These are phyloP conservation scores for Rutidosis leptorrhynchoides DNA, from an alignment of 129 eudicot genomes.

Conservation along the genomic window DNA sequence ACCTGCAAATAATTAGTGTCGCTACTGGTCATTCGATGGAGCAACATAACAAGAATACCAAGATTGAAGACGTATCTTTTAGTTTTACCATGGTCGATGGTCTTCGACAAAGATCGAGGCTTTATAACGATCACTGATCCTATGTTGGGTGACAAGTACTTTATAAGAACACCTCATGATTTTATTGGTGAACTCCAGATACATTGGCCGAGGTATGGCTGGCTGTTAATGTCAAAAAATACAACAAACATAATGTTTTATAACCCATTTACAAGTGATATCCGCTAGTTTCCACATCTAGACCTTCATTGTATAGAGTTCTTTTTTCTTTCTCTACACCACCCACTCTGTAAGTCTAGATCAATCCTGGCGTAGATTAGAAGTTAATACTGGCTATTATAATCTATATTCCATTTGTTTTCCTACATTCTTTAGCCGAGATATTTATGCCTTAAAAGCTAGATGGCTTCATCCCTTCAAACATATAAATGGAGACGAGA, in stretches of 20 bases:
- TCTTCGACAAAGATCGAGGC: background rate
- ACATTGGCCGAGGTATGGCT: conserved; percentile 22
- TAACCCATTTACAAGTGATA: conserved; percentile 26
- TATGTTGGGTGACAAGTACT: conserved; percentile 20
- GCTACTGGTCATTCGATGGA: too few species aligned
- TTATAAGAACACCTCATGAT: background rate
- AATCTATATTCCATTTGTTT: background rate
- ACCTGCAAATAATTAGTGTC: too few species aligned
- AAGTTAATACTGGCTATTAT: background rate
- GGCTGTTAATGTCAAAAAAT: conserved; percentile 10
- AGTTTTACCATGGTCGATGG: conserved; percentile 28
- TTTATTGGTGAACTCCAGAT: background rate
- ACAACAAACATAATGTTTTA: background rate
- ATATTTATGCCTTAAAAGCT: conserved; percentile 12
- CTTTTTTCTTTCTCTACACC: conserved; percentile 10
- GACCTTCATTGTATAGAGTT: background rate
- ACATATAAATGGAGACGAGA: background rate
- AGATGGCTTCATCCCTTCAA: background rate
- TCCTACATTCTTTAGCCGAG: conserved; percentile 8
- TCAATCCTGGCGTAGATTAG: background rate
- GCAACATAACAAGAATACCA: background rate
- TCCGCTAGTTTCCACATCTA: background rate
- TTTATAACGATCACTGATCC: conserved; percentile 17
- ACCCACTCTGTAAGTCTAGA: conserved; percentile 6
- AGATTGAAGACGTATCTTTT: conserved; percentile 17